Evolutionary conservation across 1,284 basidiomycete genomes (phyloP), one percentile per base, ranked within the genome.

Genomic region (Farysia itapuensis): DNA sequence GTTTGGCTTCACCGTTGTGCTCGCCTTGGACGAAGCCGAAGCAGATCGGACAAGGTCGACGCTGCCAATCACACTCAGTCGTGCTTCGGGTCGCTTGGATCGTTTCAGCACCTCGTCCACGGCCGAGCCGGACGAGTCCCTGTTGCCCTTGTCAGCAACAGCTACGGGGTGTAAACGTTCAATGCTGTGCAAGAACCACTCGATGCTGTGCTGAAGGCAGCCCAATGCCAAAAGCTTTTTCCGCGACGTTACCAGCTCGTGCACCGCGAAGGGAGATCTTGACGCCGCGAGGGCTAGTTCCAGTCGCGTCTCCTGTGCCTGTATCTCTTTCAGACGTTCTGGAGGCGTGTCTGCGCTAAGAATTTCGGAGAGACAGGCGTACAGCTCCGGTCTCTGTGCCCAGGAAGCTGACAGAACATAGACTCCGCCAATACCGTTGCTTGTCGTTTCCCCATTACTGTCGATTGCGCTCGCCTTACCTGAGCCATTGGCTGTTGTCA

Each of bases 191-290:
- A 54, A 13, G 31, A 75, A 66, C 70, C 70, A 75, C 19, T 67
- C 64, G 19, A 74, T 82, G 74, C 89, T 95, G 69, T 85, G 86
- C 73, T 94, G 88, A 28, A 98, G 78, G 61, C 85, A 85, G 9
- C 88, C 88, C 30, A 97, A 78, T 1, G 86, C 84, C 45, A 86
- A 81, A 16, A 96, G 79, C 72, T 87, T 88, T 57, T 89, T 85
- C 24, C 82, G 79, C 1, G 89, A 88, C 13, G 83, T 79, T 39
- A 94, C 83, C n/a, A 97, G 81, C 58, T 94, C 72, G 22, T 51
- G 43, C 16, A 69, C 45, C 22, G 39, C 46, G 23, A 70, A 39
- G 19, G 47, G 43, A 12, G 39, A 22, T 8, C 52, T 35, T 4
- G 35, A 26, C 8, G 37, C 39, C 0, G 59, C 53, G 32, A 53